These are phyloP conservation scores for Monosporozyma yasuniensis DNA, from an alignment of 805 yeast genomes.

Conservation along the genomic window DNA sequence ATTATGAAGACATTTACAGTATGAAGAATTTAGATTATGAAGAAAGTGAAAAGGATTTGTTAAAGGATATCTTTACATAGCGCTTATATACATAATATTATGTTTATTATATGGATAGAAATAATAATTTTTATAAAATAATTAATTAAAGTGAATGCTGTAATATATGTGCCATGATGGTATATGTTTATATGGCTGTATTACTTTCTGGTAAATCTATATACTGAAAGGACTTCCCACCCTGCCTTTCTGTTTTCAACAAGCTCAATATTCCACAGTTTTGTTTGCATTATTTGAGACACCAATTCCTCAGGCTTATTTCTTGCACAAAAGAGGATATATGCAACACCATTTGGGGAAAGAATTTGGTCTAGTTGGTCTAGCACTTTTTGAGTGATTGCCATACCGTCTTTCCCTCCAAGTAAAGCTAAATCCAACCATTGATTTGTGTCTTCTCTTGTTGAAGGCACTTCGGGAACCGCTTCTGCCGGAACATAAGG, in stretches of 20 bases:
- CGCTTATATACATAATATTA: neutral
- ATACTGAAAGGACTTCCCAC: slow-evolving; percentile 84
- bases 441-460: slow-evolving; percentile 37
- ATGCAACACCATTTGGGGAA: slow-evolving; percentile 63
- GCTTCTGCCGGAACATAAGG: slow-evolving; percentile 89
- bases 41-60: slow-evolving; percentile 47
- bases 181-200: neutral
- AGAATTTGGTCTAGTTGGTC: slow-evolving; percentile 44
- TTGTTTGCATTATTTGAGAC: slow-evolving; percentile 32
- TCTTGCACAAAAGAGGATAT: slow-evolving; percentile 83
- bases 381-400: slow-evolving; percentile 59
- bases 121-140: neutral
- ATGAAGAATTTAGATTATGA: slow-evolving; percentile 36
- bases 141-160: neutral
- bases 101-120: neutral
- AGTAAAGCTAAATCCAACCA: slow-evolving; percentile 88
- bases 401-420: slow-evolving; percentile 91
- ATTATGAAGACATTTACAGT: slow-evolving; percentile 43
- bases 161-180: neutral
- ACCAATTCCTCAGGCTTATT: slow-evolving; percentile 66
- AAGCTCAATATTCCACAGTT: slow-evolving; percentile 43
- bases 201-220: slow-evolving; percentile 38
- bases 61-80: slow-evolving; percentile 43
- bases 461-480: slow-evolving; percentile 53
- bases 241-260: slow-evolving; percentile 76